A percentile compares a stretch with the other conserved stretches of the same genome.
phyloP scores from a whole-genome alignment of 371 early-diverging fungal genomes.

The Nematocida ironsii region DNA sequence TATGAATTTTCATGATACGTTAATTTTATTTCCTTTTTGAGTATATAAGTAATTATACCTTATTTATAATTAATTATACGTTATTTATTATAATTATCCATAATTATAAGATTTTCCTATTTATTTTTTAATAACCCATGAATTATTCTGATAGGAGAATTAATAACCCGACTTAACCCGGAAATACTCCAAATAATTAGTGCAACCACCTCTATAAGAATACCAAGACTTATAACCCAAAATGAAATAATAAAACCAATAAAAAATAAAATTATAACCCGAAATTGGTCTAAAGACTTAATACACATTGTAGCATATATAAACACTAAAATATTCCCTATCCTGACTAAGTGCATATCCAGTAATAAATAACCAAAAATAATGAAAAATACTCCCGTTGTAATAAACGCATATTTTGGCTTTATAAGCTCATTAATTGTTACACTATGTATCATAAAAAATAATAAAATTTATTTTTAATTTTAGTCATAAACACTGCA shows the following conservation, averaged over 20 bases:
- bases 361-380: constrained; percentile 35
- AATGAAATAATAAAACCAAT: constrained; percentile 33
- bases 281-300: not conserved
- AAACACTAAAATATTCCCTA: constrained; percentile 27
- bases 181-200: constrained; percentile 9
- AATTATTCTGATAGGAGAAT: constrained; percentile 9
- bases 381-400: constrained; percentile 46
- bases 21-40: not conserved
- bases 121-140: not conserved
- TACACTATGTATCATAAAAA: not conserved
- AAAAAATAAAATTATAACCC: constrained; percentile 4
- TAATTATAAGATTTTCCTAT: not conserved
- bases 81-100: too few relatives aligned
- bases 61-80: too few relatives aligned
- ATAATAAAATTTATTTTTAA: constrained; percentile 14
- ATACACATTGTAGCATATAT: constrained; percentile 13
- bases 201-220: constrained; percentile 22
- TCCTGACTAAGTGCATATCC: constrained; percentile 22
- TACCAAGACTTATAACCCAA: not conserved
- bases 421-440: constrained; percentile 21
- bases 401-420: constrained; percentile 15
- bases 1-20: not conserved
- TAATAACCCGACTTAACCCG: not conserved
- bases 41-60: too few relatives aligned
- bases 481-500: not conserved